Conservation (phyloP, 257 asterid species). For the Plantago elongata region DNA sequence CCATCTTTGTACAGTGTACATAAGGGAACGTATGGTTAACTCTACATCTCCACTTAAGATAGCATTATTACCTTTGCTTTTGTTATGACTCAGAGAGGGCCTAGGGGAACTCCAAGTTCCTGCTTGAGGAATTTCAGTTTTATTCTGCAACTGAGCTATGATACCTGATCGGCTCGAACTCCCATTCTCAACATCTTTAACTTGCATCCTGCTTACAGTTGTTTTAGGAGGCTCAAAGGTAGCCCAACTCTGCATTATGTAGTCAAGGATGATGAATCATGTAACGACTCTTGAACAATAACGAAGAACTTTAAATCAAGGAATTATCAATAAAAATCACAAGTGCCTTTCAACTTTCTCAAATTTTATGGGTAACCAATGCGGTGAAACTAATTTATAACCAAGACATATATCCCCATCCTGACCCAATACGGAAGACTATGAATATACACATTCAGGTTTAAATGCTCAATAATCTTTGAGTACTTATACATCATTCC, state of each 20-base stretch:
- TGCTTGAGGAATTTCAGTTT: conserved; percentile 38
- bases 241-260: conserved; percentile 68
- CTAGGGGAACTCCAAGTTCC: conserved; percentile 24
- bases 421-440: too few relatives aligned
- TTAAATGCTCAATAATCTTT: conserved; percentile 12
- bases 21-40: too few relatives aligned
- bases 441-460: not conserved
- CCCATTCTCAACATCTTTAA: conserved; percentile 42
- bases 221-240: conserved; percentile 65
- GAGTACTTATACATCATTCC: not conserved
- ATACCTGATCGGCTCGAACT: conserved; percentile 40
- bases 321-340: conserved; percentile 6
- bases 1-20: too few relatives aligned
- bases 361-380: conserved; percentile 4
- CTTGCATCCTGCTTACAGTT: conserved; percentile 64
- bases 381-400: not conserved
- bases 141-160: conserved; percentile 39
- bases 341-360: not conserved
- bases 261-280: conserved; percentile 16
- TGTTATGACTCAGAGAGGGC: conserved; percentile 29
- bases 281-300: conserved; percentile 14
- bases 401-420: not conserved
- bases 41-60: conserved; percentile 3
- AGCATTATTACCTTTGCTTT: conserved; percentile 43
- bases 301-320: not conserved